Conservation (phyloP, 2,329 filamentous ascomycete species). For the Pleoardoris graminearum region DNA sequence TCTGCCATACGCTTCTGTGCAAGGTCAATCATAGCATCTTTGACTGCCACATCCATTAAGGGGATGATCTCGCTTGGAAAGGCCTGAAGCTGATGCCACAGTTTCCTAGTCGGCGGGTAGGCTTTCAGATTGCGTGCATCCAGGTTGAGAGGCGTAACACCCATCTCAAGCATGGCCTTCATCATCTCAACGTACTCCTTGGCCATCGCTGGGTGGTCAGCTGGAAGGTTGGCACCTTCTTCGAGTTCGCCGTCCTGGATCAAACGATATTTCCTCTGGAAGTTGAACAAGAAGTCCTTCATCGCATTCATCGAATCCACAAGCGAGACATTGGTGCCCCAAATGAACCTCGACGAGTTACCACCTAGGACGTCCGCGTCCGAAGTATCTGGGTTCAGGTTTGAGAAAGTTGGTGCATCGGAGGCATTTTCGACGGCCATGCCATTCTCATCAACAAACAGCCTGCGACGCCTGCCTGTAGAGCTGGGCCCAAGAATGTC, state of each 20-base stretch:
- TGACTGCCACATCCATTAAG: slow-evolving; percentile 91
- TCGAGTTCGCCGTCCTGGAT: slow-evolving; percentile 83
- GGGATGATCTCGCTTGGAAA: slow-evolving; percentile 97
- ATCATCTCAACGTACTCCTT: slow-evolving; percentile 84
- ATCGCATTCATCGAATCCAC: slow-evolving; percentile 84
- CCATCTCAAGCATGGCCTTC: slow-evolving; percentile 87
- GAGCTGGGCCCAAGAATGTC: slow-evolving; percentile 59
- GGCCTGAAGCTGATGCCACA: slow-evolving; percentile 92
- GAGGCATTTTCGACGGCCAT: slow-evolving; percentile 59
- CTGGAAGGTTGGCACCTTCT: slow-evolving; percentile 66
- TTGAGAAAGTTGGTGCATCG: slow-evolving; percentile 66
- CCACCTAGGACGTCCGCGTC: slow-evolving; percentile 89
- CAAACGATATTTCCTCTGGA: slow-evolving; percentile 90
- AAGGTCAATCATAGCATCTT: slow-evolving; percentile 90
- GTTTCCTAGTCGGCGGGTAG: slow-evolving; percentile 87
- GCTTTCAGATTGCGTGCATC: slow-evolving; percentile 88
- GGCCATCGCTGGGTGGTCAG: slow-evolving; percentile 70
- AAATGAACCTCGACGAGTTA: slow-evolving; percentile 79
- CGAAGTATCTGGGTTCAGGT: slow-evolving; percentile 79
- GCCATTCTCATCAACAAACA: slow-evolving; percentile 68
- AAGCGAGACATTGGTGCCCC: slow-evolving; percentile 96
- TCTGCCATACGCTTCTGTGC: slow-evolving; percentile 78
- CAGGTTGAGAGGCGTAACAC: slow-evolving; percentile 81
- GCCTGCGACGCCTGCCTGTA: slow-evolving; percentile 55
- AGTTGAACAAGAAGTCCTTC: slow-evolving; percentile 91